phyloP scores from a whole-genome alignment of 495 filamentous ascomycete species.

The Xylaria curta region DNA sequence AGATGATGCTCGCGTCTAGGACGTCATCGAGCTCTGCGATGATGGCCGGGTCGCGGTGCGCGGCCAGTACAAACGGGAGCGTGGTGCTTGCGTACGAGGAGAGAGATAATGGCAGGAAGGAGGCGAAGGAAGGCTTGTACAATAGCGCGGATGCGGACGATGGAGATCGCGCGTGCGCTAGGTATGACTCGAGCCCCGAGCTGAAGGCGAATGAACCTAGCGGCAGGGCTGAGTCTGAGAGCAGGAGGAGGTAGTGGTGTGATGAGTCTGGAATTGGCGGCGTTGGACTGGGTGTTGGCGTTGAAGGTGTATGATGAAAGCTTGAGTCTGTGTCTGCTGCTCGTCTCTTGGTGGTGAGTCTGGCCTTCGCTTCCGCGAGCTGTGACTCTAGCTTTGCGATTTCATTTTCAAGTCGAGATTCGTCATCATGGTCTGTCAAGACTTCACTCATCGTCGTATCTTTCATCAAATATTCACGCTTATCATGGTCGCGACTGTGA shows the following conservation, averaged over 20 bases:
- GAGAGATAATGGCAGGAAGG: conserved; percentile 81
- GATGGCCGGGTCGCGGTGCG: conserved; percentile 64
- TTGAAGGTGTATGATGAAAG: not conserved
- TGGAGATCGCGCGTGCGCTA: conserved; percentile 70
- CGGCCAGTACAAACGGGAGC: conserved; percentile 84
- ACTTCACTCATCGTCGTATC: conserved; percentile 18
- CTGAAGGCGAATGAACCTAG: conserved; percentile 97
- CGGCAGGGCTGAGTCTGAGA: conserved; percentile 94
- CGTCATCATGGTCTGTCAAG: not conserved
- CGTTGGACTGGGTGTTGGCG: conserved; percentile 25
- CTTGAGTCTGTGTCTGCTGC: not conserved
- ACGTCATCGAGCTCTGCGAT: conserved; percentile 76
- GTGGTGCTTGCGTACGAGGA: conserved; percentile 77
- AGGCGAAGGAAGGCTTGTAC: conserved; percentile 59
- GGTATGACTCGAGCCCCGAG: conserved; percentile 90
- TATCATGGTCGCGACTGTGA: not conserved
- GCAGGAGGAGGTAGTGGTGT: conserved; percentile 81
- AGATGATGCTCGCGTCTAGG: conserved; percentile 84
- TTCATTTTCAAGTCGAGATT: conserved; percentile 31
- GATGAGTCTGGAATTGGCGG: conserved; percentile 37
- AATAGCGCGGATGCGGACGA: conserved; percentile 31
- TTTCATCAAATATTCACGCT: not conserved
- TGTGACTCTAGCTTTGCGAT: conserved; percentile 48
- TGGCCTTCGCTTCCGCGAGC: conserved; percentile 44
- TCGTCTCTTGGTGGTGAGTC: conserved; percentile 25